A percentile compares a stretch with the other conserved stretches of the same genome.
phyloP scores from a whole-genome alignment of 2,329 filamentous ascomycete genomes.

The Dendrostoma leiphaemia region DNA sequence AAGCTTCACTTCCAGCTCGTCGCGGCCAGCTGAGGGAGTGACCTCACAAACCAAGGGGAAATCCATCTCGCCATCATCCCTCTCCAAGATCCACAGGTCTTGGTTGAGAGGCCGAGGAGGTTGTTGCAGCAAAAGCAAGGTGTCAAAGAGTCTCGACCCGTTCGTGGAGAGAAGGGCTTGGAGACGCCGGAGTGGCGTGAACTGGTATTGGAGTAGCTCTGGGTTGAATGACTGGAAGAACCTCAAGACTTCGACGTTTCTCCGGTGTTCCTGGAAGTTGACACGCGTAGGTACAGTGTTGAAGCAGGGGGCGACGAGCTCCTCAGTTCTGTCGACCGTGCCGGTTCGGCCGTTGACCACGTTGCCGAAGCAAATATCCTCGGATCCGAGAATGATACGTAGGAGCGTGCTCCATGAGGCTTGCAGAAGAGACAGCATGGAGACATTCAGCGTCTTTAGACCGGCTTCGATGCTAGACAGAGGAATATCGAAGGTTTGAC shows the following conservation, averaged over 20 bases:
- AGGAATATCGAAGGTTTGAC: conserved; percentile 31
- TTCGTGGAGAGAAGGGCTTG: conserved; percentile 48
- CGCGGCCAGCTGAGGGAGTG: conserved; percentile 49
- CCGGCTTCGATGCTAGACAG: conserved; percentile 46
- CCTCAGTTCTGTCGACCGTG: conserved; percentile 62
- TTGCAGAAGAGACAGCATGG: conserved; percentile 68
- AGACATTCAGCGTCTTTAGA: conserved; percentile 53
- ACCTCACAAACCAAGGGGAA: conserved; percentile 77
- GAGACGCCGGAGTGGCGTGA: conserved; percentile 71
- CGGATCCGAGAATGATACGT: conserved; percentile 48
- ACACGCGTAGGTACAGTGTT: conserved; percentile 78
- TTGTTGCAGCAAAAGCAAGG: conserved; percentile 76
- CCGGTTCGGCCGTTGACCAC: conserved; percentile 76
- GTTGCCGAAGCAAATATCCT: conserved; percentile 83
- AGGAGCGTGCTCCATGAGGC: conserved; percentile 70
- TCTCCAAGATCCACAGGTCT: conserved; percentile 53
- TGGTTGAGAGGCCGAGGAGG: conserved; percentile 54
- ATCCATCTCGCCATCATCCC: conserved; percentile 66
- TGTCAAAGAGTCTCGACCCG: conserved; percentile 69
- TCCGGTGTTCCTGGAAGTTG: conserved; percentile 47
- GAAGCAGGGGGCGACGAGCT: conserved; percentile 85
- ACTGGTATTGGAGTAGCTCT: conserved; percentile 64
- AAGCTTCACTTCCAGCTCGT: conserved; percentile 57
- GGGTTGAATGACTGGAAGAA: conserved; percentile 61
- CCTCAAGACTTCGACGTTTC: conserved; percentile 56